Evolutionary conservation across 2,329 filamentous ascomycete genomes (phyloP).

Genomic region (Alternaria sp.): DNA sequence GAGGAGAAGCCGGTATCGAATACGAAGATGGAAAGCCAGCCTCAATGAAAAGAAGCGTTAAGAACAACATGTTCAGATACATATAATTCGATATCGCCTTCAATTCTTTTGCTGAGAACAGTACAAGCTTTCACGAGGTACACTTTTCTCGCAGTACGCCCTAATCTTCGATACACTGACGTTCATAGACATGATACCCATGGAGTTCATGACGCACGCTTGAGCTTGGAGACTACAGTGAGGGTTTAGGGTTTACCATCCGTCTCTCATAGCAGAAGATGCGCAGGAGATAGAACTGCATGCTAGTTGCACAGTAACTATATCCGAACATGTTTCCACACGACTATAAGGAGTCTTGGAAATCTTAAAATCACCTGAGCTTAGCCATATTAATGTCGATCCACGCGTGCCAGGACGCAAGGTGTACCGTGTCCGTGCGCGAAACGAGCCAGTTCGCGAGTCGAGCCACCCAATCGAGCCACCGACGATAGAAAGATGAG

Average conservation of each 20-base stretch:
- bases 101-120: not conserved
- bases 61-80: constrained; percentile 79
- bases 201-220: too few species aligned
- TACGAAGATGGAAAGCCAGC: constrained; percentile 77
- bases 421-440: too few species aligned
- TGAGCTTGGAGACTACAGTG: not conserved
- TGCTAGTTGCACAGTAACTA: not conserved
- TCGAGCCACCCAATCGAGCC: too few species aligned
- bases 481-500: too few species aligned
- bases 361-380: not conserved
- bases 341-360: not conserved
- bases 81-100: constrained; percentile 53
- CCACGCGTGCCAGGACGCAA: too few species aligned
- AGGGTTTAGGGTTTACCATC: too few species aligned
- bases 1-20: constrained; percentile 75
- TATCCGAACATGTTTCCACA: not conserved
- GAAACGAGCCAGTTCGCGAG: too few species aligned
- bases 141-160: not conserved
- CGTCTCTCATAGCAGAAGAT: not conserved
- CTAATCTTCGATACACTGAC: not conserved
- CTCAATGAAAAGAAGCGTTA: constrained; percentile 76
- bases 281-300: not conserved
- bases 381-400: not conserved
- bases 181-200: not conserved
- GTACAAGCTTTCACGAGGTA: not conserved